Evolutionary conservation across 164 flowering plant species (phyloP), one percentile per base, ranked within the genome.

Genomic region (Kalanchoe fedtschenkoi): DNA sequence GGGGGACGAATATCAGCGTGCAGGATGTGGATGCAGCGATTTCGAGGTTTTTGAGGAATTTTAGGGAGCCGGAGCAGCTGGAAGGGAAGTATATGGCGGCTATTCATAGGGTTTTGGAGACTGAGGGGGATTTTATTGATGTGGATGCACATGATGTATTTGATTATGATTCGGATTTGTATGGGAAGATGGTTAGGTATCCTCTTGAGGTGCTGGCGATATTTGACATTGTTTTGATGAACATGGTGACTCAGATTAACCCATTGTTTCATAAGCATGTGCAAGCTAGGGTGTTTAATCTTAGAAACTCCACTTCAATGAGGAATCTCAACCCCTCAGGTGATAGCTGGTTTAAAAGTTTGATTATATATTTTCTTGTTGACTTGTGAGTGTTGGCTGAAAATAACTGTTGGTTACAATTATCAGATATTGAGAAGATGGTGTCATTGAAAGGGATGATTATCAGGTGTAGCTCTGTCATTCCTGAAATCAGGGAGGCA

Each of bases 1-100:
- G 99, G 99, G 97, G 99, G 21, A 93, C 99, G 14, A 93, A 85
- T 64, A 87, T 93, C 21, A 90, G 97, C 55, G 97, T 93, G 2
- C 91, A 88, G 30, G 99, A 93, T 56, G 91, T 90, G 5, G 86
- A 87, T 51, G 85, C 81, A 1, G 87, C 95, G 6, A 85, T 93
- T 33, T 69, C 75, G 0, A 73, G 89, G 76, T 89, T 93, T 71
- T 65, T 89, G 75, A 83, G 77, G 80, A 63, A 87, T 64, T 89
- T 83, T 58, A 70, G 93, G 34, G 65, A 71, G 37, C 59, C 76
- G 0, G 55, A 72, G 6, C 71, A 71, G 13, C 56, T 56, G 15
- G 98, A 86, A 64, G 93, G 95, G 65, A 89, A 92, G 71, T 92
- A 92, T 69, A 86, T 82, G 87, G 74, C 68, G 34, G 74, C 69